phyloP scores from a whole-genome alignment of 768 basidiomycete genomes.

The Russula sp. region DNA sequence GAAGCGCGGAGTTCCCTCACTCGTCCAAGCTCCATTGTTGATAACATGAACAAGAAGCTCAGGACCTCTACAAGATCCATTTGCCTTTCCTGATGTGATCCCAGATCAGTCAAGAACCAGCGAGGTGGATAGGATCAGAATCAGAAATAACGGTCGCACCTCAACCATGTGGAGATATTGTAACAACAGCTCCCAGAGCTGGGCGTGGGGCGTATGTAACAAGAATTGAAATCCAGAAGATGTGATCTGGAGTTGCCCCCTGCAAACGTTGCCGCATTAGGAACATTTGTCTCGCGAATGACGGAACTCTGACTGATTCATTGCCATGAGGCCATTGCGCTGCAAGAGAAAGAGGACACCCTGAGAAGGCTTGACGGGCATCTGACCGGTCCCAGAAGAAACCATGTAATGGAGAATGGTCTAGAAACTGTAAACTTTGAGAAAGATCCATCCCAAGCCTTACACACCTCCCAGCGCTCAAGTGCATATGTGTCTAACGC shows the following conservation, averaged over 20 bases:
- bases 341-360: conserved; percentile 80
- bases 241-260: conserved; percentile 69
- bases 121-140: not conserved
- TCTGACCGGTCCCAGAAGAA: conserved; percentile 76
- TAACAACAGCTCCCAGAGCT: conserved; percentile 90
- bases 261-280: conserved; percentile 31
- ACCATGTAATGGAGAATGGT: conserved; percentile 99
- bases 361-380: conserved; percentile 66
- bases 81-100: conserved; percentile 55
- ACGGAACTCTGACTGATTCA: conserved; percentile 43
- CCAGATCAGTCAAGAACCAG: not conserved
- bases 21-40: conserved; percentile 89
- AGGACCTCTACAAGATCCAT: conserved; percentile 93
- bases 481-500: conserved; percentile 74
- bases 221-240: conserved; percentile 95
- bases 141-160: conserved; percentile 35
- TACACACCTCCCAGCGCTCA: conserved; percentile 81
- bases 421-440: conserved; percentile 34
- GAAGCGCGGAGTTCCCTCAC: conserved; percentile 38
- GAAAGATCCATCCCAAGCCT: not conserved
- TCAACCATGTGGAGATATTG: conserved; percentile 85
- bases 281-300: not conserved
- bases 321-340: conserved; percentile 81
- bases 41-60: conserved; percentile 93
- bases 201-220: conserved; percentile 87